Evolutionary conservation across 2,329 filamentous ascomycete genomes (phyloP).

Genomic region (Pseudogymnoascus sp.): DNA sequence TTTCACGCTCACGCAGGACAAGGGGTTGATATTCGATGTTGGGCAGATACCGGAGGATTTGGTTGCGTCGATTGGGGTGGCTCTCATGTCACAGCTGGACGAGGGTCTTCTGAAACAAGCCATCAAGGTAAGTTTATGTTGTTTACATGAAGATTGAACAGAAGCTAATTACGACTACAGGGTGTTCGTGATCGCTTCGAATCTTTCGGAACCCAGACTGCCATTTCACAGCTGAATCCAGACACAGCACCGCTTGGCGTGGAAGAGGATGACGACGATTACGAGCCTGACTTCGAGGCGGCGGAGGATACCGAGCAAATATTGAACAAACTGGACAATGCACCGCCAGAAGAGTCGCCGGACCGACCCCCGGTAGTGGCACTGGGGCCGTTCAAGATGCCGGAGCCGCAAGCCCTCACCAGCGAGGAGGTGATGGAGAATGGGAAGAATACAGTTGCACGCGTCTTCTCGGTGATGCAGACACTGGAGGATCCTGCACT

Average conservation of each 20-base stretch:
- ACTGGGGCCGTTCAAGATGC: slow-evolving; percentile 68
- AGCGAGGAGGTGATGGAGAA: slow-evolving; percentile 64
- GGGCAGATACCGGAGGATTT: slow-evolving; percentile 67
- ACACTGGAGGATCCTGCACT: slow-evolving; percentile 58
- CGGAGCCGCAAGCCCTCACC: slow-evolving; percentile 65
- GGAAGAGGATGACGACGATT: slow-evolving; percentile 80
- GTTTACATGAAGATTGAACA: not conserved
- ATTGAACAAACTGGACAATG: slow-evolving; percentile 65
- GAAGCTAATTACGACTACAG: slow-evolving; percentile 25
- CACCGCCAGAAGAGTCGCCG: slow-evolving; percentile 47
- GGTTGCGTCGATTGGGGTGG: slow-evolving; percentile 73
- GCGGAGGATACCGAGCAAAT: slow-evolving; percentile 72
- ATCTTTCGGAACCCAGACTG: slow-evolving; percentile 26
- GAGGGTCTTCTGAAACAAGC: slow-evolving; percentile 61
- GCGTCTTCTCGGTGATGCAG: slow-evolving; percentile 71
- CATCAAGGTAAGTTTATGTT: slow-evolving; percentile 50
- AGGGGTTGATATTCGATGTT: slow-evolving; percentile 45
- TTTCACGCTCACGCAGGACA: slow-evolving; percentile 73
- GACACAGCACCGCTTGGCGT: slow-evolving; percentile 55
- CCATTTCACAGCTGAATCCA: slow-evolving; percentile 37
- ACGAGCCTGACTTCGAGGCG: slow-evolving; percentile 78
- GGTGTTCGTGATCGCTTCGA: slow-evolving; percentile 43
- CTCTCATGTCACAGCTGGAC: slow-evolving; percentile 66
- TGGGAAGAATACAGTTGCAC: slow-evolving; percentile 63
- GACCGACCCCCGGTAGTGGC: slow-evolving; percentile 33